These are phyloP conservation scores for Huntiella omanensis DNA, from an alignment of 2,329 filamentous ascomycete genomes.

Conservation along the genomic window DNA sequence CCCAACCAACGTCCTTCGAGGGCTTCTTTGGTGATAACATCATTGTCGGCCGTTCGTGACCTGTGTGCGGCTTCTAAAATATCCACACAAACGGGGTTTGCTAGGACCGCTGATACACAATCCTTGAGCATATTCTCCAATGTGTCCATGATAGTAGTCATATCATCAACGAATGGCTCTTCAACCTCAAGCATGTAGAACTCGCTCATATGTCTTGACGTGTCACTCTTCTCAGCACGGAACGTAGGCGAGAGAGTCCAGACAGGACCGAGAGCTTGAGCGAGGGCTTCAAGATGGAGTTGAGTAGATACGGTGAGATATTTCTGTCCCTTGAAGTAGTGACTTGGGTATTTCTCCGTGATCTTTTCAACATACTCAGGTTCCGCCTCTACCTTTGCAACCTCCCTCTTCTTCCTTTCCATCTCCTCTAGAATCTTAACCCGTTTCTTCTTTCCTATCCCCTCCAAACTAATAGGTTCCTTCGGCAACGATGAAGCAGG, in stretches of 20 bases:
- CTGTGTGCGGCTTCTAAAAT: slow-evolving; percentile 19
- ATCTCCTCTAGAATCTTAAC: too few species aligned
- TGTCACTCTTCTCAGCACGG: slow-evolving; percentile 82
- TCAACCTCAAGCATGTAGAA: slow-evolving; percentile 99
- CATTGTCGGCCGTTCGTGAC: slow-evolving; percentile 9
- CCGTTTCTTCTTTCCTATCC: too few species aligned
- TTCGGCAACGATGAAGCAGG: too few species aligned
- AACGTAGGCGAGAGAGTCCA: slow-evolving; percentile 93
- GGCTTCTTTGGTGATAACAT: slow-evolving; percentile 22
- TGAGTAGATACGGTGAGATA: slow-evolving; percentile 93
- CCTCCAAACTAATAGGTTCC: too few species aligned
- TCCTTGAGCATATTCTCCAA: slow-evolving; percentile 58
- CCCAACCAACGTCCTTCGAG: slow-evolving; percentile 56
- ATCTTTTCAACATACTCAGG: slow-evolving; percentile 14
- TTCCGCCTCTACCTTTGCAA: slow-evolving; percentile 18
- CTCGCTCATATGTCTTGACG: slow-evolving; percentile 81
- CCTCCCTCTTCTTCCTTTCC: too few species aligned
- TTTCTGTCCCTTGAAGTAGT: slow-evolving; percentile 74
- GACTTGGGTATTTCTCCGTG: slow-evolving; percentile 20
- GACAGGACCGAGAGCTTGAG: slow-evolving; percentile 73
- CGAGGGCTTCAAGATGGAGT: slow-evolving; percentile 79
- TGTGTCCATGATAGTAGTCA: slow-evolving; percentile 57
- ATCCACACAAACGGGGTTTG: slow-evolving; percentile 27
- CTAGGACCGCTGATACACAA: slow-evolving; percentile 23
- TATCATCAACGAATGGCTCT: slow-evolving; percentile 53